phyloP scores from a whole-genome alignment of 179 eudicot species.

The Heliamphora pulchella region DNA sequence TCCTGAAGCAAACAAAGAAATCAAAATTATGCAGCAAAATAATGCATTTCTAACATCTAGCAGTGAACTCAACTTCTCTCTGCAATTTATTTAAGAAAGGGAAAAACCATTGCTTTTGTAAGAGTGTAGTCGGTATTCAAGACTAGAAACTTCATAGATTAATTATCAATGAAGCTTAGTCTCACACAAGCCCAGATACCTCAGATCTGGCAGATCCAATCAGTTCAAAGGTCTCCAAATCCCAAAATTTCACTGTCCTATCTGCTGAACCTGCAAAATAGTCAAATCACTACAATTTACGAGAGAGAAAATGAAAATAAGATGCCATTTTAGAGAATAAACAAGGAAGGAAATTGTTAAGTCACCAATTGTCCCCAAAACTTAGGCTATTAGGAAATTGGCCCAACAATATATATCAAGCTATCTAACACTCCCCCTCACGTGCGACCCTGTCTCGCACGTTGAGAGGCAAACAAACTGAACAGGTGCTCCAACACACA shows the following conservation, averaged over 20 bases:
- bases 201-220: constrained; percentile 86
- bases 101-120: neutral
- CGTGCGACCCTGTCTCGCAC: too few relatives aligned
- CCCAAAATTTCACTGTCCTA: constrained; percentile 92
- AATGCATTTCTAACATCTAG: neutral
- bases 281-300: neutral
- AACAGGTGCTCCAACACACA: too few relatives aligned
- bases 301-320: neutral
- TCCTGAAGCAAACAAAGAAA: constrained; percentile 38
- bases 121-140: neutral
- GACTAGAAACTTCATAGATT: neutral
- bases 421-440: too few relatives aligned
- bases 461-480: too few relatives aligned
- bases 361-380: too few relatives aligned
- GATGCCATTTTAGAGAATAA: constrained; percentile 1
- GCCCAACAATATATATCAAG: too few relatives aligned
- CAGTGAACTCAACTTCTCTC: too few relatives aligned
- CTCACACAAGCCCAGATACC: constrained; percentile 33
- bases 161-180: neutral
- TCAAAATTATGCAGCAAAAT: too few relatives aligned
- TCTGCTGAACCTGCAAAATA: constrained; percentile 80
- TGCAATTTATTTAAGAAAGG: neutral
- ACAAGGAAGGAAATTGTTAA: neutral
- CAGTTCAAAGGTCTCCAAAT: constrained; percentile 95
- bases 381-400: too few relatives aligned